Base-by-base conservation (phyloP, 371 early-diverging fungal species). In the Haplosporangium sp. region DNA sequence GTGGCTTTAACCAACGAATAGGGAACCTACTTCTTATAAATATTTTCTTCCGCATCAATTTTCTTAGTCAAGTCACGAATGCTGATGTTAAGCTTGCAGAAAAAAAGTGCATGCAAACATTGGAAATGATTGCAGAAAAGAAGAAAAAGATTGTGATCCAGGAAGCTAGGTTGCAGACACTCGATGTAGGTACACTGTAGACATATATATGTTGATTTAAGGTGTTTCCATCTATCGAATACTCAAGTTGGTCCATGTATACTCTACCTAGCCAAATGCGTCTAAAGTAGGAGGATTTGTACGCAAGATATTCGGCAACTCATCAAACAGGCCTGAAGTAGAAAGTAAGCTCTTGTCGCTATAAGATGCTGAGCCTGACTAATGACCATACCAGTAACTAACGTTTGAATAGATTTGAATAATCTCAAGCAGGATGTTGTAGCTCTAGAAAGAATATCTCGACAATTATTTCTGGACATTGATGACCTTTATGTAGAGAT, bases 401-500 rank as follows among this genome's bases (percentile, higher is more conserved):
- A 63, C 64, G 20, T 52, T 67, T 6, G n/a, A 50, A 13, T 35
- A 69, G 84, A 79, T 63, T 47, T 86, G 11, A 71, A 84, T 19
- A 70, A 61, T 13, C 69, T 91, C 34, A 63, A 71, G 39, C 71
- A 84, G 56, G 94, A 94, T 71, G 83, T 93, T 9, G 84, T 84
- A 17, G 89, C 88, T n/a, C 81, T 92, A 20, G 92, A 92, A 64
- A 84, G 85, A 35, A 82, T 94, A n/a, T 75, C 85, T 39, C 84
- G 86, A 59, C 91, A 92, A 65, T 67, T 92, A 17, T 88, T 86
- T 66, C 44, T 83, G 11, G 93, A 93, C 59, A 79, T 93, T 53
- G 92, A 93, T 40, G 87, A 88, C 19, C 72, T 93, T 55, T 86
- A 88, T 45, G 67, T 73, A 9, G 93, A 92, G 62, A 77, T 86